Evolutionary conservation across 352 stramenopile genomes (phyloP).

Genomic region (Globisporangium okanoganense): DNA sequence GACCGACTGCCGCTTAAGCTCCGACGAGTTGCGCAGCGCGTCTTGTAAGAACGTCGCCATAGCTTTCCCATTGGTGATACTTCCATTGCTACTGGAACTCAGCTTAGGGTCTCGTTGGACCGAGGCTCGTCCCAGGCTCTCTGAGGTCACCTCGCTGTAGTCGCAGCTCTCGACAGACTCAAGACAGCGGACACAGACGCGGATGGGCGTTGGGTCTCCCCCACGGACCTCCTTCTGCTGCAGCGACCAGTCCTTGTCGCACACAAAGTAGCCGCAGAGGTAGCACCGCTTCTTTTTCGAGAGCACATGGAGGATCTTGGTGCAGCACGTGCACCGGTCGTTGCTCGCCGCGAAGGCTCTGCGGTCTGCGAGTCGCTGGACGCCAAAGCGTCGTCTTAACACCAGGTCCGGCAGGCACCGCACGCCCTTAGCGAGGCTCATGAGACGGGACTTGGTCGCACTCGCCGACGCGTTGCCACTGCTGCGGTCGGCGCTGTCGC

Average conservation of each 20-base stretch:
- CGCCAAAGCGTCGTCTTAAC: constrained; percentile 48
- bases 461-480: constrained; percentile 12
- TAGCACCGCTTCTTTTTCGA: constrained; percentile 34
- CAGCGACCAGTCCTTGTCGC: constrained; percentile 32
- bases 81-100: too few species aligned
- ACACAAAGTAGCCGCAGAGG: constrained; percentile 36
- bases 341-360: constrained; percentile 44
- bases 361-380: constrained; percentile 47
- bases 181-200: constrained; percentile 45
- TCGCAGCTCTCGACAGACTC: constrained; percentile 49
- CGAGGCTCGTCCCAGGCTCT: constrained; percentile 19
- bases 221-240: constrained; percentile 23
- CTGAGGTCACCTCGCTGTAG: constrained; percentile 37
- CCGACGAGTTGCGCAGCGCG: constrained; percentile 13
- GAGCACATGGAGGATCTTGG: constrained; percentile 34
- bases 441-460: constrained; percentile 28
- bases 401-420: constrained; percentile 43
- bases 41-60: constrained; percentile 24
- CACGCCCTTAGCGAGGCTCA: constrained; percentile 33
- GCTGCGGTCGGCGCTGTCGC: constrained; percentile 12
- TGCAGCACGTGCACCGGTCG: constrained; percentile 52
- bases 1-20: constrained; percentile 18
- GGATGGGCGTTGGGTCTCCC: constrained; percentile 33
- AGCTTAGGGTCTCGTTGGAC: constrained; percentile 14
- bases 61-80: neutral